Evolutionary conservation across 2,329 filamentous ascomycete species (phyloP), one percentile per base, ranked within the genome.

Genomic region (Stagonosporopsis tanaceti): DNA sequence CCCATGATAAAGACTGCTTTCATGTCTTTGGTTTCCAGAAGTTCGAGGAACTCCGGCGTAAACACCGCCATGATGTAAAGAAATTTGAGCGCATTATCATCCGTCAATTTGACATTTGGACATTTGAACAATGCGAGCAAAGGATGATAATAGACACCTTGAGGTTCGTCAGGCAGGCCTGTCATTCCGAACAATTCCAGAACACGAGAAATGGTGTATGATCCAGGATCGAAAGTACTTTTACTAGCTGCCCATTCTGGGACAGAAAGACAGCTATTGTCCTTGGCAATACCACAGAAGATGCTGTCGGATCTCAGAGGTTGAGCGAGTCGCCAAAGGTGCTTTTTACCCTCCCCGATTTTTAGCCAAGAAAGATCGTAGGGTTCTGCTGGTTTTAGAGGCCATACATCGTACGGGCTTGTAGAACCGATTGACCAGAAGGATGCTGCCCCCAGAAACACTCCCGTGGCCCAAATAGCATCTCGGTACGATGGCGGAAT

Each of bases 301-400:
- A 82, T 60, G 50, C 82, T 84, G 17, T 82, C 81, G 0, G 75
- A 63, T 9, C 82, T 75, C 4, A 77, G 57, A 0, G 84, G 82
- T 47, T 87, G 76, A 1, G 81, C 76, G 0, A 87, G 67, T 1
- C 78, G 67, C 80, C 81, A 87, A 1, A 88, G 76, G 4, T 79
- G 77, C 50, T 77, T 79, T 70, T 89, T 88, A 0, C 84, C 84
- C 12, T 84, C 79, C 55, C 78, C 80, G 68, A 89, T 79, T 47
- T 77, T 82, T 2, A 89, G 67, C 87, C 86, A 89, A 63, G 84
- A 78, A 1, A 89, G 75, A 59, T 87, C 84, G 0, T 73, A 65
- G 0, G 75, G 57, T 0, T 74, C 74, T 0, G 76, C 68, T 2
- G 73, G 60, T 35, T 78, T 81, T 1, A 89, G 72, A 0, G 87